phyloP scores from a whole-genome alignment of 1,284 basidiomycete species.

The Melanopsichium pennsylvanicum region DNA sequence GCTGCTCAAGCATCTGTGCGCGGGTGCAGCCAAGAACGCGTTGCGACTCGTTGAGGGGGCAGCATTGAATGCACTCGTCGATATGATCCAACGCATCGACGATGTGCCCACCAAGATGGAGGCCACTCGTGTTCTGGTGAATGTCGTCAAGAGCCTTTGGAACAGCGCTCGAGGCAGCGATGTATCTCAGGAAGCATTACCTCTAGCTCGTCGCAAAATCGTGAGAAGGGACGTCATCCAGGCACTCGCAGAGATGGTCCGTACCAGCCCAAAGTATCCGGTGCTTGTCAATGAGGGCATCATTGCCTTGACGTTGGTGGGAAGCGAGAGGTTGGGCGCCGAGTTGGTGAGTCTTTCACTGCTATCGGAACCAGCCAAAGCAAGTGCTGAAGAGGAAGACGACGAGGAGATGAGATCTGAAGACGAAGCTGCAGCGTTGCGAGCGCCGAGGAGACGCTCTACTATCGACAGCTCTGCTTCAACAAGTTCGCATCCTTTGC shows the following conservation, averaged over 20 bases:
- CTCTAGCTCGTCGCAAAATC: conserved; percentile 15
- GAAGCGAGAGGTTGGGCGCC: conserved; percentile 75
- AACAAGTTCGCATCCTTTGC: conserved; percentile 33
- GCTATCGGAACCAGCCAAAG: conserved; percentile 24
- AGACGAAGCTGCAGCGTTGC: conserved; percentile 5
- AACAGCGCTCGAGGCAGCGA: conserved; percentile 11
- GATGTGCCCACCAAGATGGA: conserved; percentile 85
- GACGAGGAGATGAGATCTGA: conserved; percentile 21
- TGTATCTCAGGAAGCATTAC: not conserved
- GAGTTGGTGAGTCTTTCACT: conserved; percentile 63
- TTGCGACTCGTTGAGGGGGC: conserved; percentile 71
- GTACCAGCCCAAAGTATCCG: conserved; percentile 79
- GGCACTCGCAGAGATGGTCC: conserved; percentile 77
- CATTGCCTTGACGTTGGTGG: conserved; percentile 80
- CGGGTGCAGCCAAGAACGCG: conserved; percentile 69
- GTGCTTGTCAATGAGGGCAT: conserved; percentile 88
- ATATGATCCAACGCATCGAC: conserved; percentile 79
- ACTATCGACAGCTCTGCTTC: conserved; percentile 40
- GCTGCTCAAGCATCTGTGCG: conserved; percentile 85
- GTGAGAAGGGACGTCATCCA: conserved; percentile 34
- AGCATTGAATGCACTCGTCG: conserved; percentile 76
- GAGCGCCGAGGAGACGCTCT: conserved; percentile 18
- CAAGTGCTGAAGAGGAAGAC: conserved; percentile 9
- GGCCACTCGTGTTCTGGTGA: conserved; percentile 84
- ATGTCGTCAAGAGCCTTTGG: conserved; percentile 71